Conservation (phyloP, 2,329 filamentous ascomycete genomes). For the Fonsecaea multimorphosa region DNA sequence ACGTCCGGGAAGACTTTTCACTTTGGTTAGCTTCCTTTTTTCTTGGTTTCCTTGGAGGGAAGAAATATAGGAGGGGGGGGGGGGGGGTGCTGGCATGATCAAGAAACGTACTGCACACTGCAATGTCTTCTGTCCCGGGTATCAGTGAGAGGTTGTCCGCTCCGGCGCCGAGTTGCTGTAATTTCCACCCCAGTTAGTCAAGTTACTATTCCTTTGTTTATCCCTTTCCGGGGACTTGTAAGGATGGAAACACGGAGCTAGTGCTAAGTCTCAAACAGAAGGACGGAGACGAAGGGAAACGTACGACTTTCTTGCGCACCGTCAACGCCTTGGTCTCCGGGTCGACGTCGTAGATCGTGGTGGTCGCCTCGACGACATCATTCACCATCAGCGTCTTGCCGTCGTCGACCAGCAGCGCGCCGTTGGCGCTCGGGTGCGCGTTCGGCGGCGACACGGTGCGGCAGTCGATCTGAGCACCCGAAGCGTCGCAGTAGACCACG, state of each 20-base stretch:
- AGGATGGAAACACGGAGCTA: too few species aligned
- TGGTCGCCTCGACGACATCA: constrained; percentile 29
- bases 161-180: constrained; percentile 25
- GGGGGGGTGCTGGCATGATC: too few species aligned
- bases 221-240: too few species aligned
- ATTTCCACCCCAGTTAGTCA: not conserved
- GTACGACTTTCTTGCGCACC: constrained; percentile 26
- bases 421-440: constrained; percentile 31
- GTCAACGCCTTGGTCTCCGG: constrained; percentile 26
- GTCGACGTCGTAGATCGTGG: constrained; percentile 32
- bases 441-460: constrained; percentile 27
- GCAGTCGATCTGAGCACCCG: constrained; percentile 19
- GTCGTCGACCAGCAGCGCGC: constrained; percentile 28
- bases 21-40: too few species aligned
- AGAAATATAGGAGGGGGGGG: not conserved
- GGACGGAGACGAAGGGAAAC: too few species aligned
- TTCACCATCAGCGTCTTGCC: constrained; percentile 31
- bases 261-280: too few species aligned
- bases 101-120: constrained; percentile 28
- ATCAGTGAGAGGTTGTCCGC: constrained; percentile 33
- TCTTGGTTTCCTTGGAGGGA: too few species aligned
- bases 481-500: constrained; percentile 28
- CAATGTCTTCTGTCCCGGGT: constrained; percentile 30
- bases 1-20: constrained; percentile 28
- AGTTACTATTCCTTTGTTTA: too few species aligned